Base-by-base conservation (phyloP, 1,284 basidiomycete species). In the Cryptococcus maquisensis region DNA sequence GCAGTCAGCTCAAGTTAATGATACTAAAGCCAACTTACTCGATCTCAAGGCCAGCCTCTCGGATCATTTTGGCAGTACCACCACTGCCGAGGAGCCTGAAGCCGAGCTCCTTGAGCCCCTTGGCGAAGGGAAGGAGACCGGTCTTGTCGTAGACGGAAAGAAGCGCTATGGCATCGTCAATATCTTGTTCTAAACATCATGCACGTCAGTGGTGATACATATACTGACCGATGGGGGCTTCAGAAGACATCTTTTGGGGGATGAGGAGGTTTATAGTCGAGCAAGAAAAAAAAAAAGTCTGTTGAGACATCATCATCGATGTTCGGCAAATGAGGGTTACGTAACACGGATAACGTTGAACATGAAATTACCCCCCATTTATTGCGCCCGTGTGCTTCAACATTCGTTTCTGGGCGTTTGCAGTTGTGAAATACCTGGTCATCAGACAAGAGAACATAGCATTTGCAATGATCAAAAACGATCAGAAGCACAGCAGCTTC, bases 111-210 rank as follows among this genome's bases (percentile, higher is more conserved):
- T 84, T 81, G 55, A 98, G 85, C 28, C 86, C 88, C 68, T 85
- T 83, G 39, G 96, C 96, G 52, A 99, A 83, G 57, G 94, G 87
- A 57, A 98, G 76, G 44, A 99, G 84, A 69, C 86, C 85, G 42
- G 88, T 84, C 80, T 99, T 99, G 81, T 98, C 94, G 76, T 97
- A 98, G 55, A 98, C 96, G 41, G 94, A 97, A 54, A 98, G 81
- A 55, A 99, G 80, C 26, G 95, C 95, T 74, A 53, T 2, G 21
- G 28, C 15, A n/a, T 46, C 18, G 38, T 47, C 26, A 44, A 35
- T 10, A 28, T 38, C n/a, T 13, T 15, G 18, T 21, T 37, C 26
- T 36, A n/a, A 13, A 43, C 12, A 42, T 36, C n/a, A 23, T 18
- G 43, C n/a, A n/a, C n/a, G 36, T 24, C 12, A 42, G 37, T 32